phyloP scores from a whole-genome alignment of 495 filamentous ascomycete genomes.

The Tuber indicum region DNA sequence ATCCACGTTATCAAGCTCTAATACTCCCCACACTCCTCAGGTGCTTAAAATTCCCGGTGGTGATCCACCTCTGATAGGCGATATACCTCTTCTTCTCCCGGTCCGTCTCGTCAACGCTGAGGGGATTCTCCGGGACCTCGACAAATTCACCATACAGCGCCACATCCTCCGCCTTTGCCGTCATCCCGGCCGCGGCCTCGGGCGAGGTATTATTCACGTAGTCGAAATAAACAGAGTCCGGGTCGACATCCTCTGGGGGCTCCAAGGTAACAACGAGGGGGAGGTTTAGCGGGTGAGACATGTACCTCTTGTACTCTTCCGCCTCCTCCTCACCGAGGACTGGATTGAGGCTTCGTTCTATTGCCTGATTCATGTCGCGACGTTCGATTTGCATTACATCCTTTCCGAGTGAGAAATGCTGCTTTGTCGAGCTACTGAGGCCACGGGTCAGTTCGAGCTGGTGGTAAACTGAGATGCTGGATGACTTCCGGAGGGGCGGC shows the following conservation, averaged over 20 bases:
- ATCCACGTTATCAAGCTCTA: conserved; percentile 10
- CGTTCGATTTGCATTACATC: conserved; percentile 39
- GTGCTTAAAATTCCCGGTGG: conserved; percentile 39
- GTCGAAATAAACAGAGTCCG: conserved; percentile 29
- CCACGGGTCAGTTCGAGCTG: conserved; percentile 21
- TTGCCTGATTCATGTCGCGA: conserved; percentile 46
- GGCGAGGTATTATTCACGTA: conserved; percentile 35
- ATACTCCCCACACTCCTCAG: conserved; percentile 29
- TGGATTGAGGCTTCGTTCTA: conserved; percentile 40
- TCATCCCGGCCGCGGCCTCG: conserved; percentile 42
- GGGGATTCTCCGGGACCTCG: conserved; percentile 66
- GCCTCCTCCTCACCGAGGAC: conserved; percentile 52
- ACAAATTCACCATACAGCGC: conserved; percentile 70
- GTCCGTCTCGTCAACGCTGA: conserved; percentile 84
- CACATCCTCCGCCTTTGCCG: conserved; percentile 58
- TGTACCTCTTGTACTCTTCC: conserved; percentile 83
- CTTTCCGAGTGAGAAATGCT: conserved; percentile 30
- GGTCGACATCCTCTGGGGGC: conserved; percentile 45
- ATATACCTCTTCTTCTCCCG: conserved; percentile 86
- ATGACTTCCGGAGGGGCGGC: conserved; percentile 17
- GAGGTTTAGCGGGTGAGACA: conserved; percentile 81
- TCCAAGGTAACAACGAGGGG: conserved; percentile 79
- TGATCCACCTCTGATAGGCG: conserved; percentile 87
- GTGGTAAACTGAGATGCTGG: conserved; percentile 5
- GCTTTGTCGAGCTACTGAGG: conserved; percentile 25